A percentile compares a stretch with the other conserved stretches of the same genome.
These are phyloP conservation scores for Penicillium manginii DNA, from an alignment of 495 filamentous ascomycete genomes.

Conservation along the genomic window DNA sequence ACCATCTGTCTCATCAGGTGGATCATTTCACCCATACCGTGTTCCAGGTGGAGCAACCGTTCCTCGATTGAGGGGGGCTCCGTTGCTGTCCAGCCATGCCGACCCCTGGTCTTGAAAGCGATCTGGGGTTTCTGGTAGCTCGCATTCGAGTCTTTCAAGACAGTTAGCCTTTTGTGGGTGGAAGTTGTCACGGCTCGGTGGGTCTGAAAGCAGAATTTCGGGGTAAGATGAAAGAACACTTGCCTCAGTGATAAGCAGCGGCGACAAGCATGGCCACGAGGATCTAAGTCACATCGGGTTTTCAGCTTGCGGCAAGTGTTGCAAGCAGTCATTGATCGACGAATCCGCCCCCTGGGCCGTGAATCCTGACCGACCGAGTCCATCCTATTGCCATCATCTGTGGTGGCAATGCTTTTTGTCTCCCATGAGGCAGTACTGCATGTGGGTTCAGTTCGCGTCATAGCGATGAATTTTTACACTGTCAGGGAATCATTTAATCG, in stretches of 20 bases:
- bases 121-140: constrained; percentile 43
- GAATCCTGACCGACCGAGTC: constrained; percentile 33
- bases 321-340: constrained; percentile 49
- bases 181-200: neutral
- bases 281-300: constrained; percentile 45
- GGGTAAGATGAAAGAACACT: constrained; percentile 4
- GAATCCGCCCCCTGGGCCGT: constrained; percentile 42
- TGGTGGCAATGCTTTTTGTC: constrained; percentile 30
- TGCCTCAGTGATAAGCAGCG: constrained; percentile 47
- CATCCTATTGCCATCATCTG: constrained; percentile 34
- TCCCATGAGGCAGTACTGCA: constrained; percentile 35
- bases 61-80: constrained; percentile 43
- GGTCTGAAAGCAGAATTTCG: constrained; percentile 3
- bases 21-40: constrained; percentile 46
- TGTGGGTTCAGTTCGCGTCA: constrained; percentile 37
- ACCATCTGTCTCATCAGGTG: constrained; percentile 43
- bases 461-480: constrained; percentile 17
- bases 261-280: constrained; percentile 45
- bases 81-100: constrained; percentile 39
- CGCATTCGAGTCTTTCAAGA: constrained; percentile 39
- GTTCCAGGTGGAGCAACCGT: constrained; percentile 40
- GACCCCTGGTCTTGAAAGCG: constrained; percentile 40
- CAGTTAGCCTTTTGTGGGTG: constrained; percentile 16
- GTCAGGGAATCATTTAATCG: constrained; percentile 20
- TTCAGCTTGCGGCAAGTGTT: constrained; percentile 51